Conservation (phyloP, 2,329 filamentous ascomycete genomes). For the Chaetothyriales sp. region DNA sequence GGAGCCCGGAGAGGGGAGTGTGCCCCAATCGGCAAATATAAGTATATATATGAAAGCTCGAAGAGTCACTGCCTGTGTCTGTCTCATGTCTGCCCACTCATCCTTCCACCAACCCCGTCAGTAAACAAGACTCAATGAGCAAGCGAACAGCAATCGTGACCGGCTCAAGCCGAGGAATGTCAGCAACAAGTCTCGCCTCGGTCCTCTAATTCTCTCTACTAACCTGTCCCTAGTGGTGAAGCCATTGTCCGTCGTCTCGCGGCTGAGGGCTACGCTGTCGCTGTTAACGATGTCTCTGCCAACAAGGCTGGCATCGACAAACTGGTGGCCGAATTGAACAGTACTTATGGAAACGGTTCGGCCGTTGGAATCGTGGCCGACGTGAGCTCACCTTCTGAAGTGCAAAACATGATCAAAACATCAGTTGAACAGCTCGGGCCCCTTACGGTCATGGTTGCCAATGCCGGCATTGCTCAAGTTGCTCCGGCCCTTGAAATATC, state of each 20-base stretch:
- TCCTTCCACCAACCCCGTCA: neutral
- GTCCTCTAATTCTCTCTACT: neutral
- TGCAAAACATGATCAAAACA: conserved; percentile 39
- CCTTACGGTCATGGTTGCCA: conserved; percentile 41
- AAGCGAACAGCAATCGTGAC: conserved; percentile 27
- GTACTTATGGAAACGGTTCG: conserved; percentile 9
- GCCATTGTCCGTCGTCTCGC: conserved; percentile 46
- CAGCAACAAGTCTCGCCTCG: conserved; percentile 7
- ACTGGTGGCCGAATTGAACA: conserved; percentile 21
- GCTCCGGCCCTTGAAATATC: conserved; percentile 43
- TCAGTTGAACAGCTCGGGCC: conserved; percentile 43
- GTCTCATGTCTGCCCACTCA: too few species aligned
- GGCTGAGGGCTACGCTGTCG: conserved; percentile 51
- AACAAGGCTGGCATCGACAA: conserved; percentile 41
- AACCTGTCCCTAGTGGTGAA: conserved; percentile 16
- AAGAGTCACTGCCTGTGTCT: too few species aligned
- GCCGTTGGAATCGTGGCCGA: conserved; percentile 46
- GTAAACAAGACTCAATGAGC: conserved; percentile 3
- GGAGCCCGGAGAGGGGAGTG: too few species aligned
- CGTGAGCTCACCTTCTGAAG: conserved; percentile 43
- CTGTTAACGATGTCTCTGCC: conserved; percentile 47
- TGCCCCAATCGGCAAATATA: too few species aligned
- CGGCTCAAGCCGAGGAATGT: conserved; percentile 30
- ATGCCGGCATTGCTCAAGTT: conserved; percentile 49
- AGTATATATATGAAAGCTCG: too few species aligned